Base-by-base conservation (phyloP, 495 filamentous ascomycete species). In the Terfezia boudieri region DNA sequence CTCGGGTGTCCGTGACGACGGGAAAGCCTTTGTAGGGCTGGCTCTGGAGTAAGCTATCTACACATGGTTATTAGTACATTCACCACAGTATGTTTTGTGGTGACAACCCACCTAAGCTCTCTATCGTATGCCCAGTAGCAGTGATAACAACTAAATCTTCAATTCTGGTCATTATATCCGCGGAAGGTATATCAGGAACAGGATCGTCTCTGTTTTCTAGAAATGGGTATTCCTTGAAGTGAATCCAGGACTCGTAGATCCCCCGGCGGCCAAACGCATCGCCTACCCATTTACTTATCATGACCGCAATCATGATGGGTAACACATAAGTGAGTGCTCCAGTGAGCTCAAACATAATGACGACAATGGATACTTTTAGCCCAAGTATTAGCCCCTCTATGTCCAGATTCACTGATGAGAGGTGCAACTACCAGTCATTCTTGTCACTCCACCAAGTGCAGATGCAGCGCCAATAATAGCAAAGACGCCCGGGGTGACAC, bases 231-330 rank as follows among this genome's bases (percentile, higher is more conserved):
- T 86, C 87, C 59, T 89, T 89, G 65, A 96, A 82, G 55, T 84
- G 82, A 63, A 98, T 96, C 90, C 90, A 98, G 50, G 79, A 83
- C 64, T 98, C 90, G 71, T 98, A 98, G 67, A 98, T 98, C 35
- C 92, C 90, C 16, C 83, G 78, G 51, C 84, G 85, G 16, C 84
- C 84, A 67, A 98, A 93, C 32, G 89, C 90, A 67, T 98, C 90
- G 62, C 90, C 90, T 20, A 94, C 86, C 90, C 90, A 98, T 68
- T 98, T 98, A 57, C 82, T 84, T 22, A 96, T 70, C 89, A 98
- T 94, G 57, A 98, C 90, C n/a, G 92, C 87, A 56, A 98, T 83
- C 90, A 98, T 98, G 64, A 98, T 96, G 17, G 90, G 90, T 10
- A 98, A 79, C 36, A 98, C 90, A 65, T 98, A 96, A 0, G 88